These are phyloP conservation scores for Aegilops sharonensis DNA, from an alignment of 176 grass and related monocot genomes.

Conservation along the genomic window DNA sequence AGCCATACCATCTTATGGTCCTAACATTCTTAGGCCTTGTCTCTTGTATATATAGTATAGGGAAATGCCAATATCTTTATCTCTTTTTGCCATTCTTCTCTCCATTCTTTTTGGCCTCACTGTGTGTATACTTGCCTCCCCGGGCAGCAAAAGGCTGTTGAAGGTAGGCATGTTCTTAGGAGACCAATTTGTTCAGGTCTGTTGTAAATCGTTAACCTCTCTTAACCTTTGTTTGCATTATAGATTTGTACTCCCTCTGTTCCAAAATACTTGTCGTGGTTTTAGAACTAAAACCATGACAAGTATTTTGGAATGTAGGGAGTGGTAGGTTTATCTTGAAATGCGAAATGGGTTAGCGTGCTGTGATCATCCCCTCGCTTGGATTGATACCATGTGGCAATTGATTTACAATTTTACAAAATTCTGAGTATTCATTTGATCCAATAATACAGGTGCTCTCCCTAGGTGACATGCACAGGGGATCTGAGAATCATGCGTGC, in stretches of 20 bases:
- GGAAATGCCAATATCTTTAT: slow-evolving; percentile 17
- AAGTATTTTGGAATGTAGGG: too few relatives aligned
- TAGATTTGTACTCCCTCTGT: background rate
- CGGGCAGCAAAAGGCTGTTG: slow-evolving; percentile 49
- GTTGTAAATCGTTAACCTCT: slow-evolving; percentile 40
- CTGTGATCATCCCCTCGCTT: background rate
- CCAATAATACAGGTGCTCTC: too few relatives aligned
- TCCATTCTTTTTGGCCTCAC: slow-evolving; percentile 27
- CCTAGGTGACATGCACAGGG: too few relatives aligned
- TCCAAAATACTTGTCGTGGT: too few relatives aligned
- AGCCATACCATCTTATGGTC: slow-evolving; percentile 26
- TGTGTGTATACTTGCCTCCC: slow-evolving; percentile 37
- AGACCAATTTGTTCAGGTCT: slow-evolving; percentile 34
- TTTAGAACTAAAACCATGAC: too few relatives aligned
- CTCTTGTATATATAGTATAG: slow-evolving; percentile 42
- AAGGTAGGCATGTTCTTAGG: slow-evolving; percentile 15
- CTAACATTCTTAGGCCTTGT: background rate
- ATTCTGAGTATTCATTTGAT: too few relatives aligned
- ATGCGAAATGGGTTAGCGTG: background rate
- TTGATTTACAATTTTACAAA: too few relatives aligned
- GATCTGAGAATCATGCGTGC: background rate
- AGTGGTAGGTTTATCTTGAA: background rate
- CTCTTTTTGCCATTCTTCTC: background rate
- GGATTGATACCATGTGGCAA: background rate
- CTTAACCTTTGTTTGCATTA: slow-evolving; percentile 12